Percentiles rank a stretch among this genome's conserved stretches.
Conservation (phyloP, 257 asterid species). For the Scutellaria barbata region DNA sequence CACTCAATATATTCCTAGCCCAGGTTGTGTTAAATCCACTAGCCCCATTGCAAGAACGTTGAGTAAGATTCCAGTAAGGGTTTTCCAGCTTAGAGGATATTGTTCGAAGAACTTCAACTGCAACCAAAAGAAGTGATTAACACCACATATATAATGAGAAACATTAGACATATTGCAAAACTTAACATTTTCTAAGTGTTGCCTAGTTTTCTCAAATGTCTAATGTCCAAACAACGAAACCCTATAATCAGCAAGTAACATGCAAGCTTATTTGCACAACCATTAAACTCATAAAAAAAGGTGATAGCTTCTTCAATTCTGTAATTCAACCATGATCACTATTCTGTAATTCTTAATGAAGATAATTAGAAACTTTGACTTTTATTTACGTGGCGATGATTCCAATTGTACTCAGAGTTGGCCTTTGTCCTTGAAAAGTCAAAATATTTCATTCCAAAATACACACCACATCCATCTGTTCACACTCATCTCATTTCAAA, state of each 20-base stretch:
- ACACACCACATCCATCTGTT: background rate
- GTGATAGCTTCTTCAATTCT: too few species aligned
- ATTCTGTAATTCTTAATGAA: background rate
- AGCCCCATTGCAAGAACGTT: slow-evolving; percentile 51
- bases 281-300: too few species aligned
- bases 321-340: background rate
- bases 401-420: background rate
- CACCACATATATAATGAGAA: background rate
- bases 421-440: slow-evolving; percentile 13
- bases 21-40: slow-evolving; percentile 50
- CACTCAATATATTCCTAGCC: slow-evolving; percentile 17
- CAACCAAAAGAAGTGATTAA: slow-evolving; percentile 20
- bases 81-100: slow-evolving; percentile 64
- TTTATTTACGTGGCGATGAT: background rate
- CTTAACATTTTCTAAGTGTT: background rate
- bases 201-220: background rate
- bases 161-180: background rate
- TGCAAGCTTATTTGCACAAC: too few species aligned
- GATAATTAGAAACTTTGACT: background rate
- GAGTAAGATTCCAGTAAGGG: slow-evolving; percentile 58
- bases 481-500: background rate
- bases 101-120: slow-evolving; percentile 65
- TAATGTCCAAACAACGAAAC: background rate
- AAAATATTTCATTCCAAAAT: slow-evolving; percentile 20
- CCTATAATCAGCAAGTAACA: background rate